Base-by-base conservation (phyloP, 192 early-diverging fungal genomes). In the Gamsiella multidivaricata region DNA sequence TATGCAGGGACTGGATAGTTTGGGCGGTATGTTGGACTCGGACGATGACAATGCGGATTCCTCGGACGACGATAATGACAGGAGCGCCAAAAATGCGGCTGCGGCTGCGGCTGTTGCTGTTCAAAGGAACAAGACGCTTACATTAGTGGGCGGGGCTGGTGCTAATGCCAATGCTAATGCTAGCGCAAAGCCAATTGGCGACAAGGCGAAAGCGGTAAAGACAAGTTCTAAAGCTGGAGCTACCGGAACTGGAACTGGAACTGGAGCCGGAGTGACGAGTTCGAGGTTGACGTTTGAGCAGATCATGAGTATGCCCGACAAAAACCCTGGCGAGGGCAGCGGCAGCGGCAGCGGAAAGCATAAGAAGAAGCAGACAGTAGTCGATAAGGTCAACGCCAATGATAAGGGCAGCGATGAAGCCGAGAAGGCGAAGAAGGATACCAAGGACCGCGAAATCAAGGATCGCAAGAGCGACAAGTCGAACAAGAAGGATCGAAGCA, bases 21-120 rank as follows among this genome's bases (percentile, higher is more conserved):
- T 59, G 17, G 33, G n/a, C 26, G 52, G 31, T 6, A 52, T 6
- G 15, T 34, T 26, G 25, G 46, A 68, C 34, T 69, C 67, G 17
- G 57, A 18, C 20, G 25, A 43, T 3, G 57, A 59, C 5, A 18
- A 18, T 0, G 15, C 46, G 17, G 67, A 69, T 25, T 69, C 67
- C 9, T 69, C 67, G 5, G 57, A 52, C 5, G 67, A 69, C 7
- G 67, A 69, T 20, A 29, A 28, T 5, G 2, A 28, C 23, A 61
- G 23, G 43, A 28, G 37, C n/a, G 29, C 12, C 14, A 32, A 3
- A 22, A 9, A n/a, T 11, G 25, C 23, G 23, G 5, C 23, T 54
- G 11, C n/a, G n/a, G n/a, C n/a, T n/a, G n/a, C n/a, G n/a, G n/a
- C n/a, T n/a, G n/a, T n/a, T n/a, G n/a, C n/a, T n/a, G n/a, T n/a